Evolutionary conservation across 768 basidiomycete species (phyloP), one percentile per base, ranked within the genome.

Genomic region (Boletellus emodensis): DNA sequence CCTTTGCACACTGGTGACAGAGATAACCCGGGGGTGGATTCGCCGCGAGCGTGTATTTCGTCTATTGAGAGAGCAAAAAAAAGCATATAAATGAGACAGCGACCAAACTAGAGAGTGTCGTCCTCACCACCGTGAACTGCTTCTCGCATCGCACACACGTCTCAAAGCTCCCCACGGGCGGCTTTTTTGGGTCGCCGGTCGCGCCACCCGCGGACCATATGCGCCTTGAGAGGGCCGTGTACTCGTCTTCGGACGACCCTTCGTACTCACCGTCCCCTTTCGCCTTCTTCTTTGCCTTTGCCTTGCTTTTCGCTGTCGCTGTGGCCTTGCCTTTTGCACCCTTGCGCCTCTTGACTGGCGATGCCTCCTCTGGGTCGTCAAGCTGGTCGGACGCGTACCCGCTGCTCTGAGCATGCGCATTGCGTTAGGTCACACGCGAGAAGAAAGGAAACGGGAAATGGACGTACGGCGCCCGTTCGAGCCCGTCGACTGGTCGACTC

Each of bases 1-100:
- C 76, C 61, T 90, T 90, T 2, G 86, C 83, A 66, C 95, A 99
- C 9, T 73, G 69, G 58, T 92, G 85, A 63, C 95, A 99, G 18
- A 98, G 78, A 56, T 78, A 92, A 1, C 91, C 92, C 0, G 82
- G 80, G 1, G 82, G 81, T 0, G 82, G 77, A 39, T 78, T 78
- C 7, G 83, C 82, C 6, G 90, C 80, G 56, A 89, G 71, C 0
- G 94, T 96, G 61, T 95, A 97, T 60, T 82, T 85, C 2, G 90
- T 94, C 93, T 94, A 38, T n/a, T n/a, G n/a, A 15, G 2, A 4
- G 34, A 20, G 32, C 39, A 33, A 24, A 15, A 35, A 6, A 9
- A 24, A 18, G 8, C 3, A 5, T 10, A 20, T 40, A 18, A 40
- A 24, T 6, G 24, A 6, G 24, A 24, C 24, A 24, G 3, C 24